phyloP scores from a whole-genome alignment of 2,329 filamentous ascomycete genomes.

The Hymenoscyphus scutula region DNA sequence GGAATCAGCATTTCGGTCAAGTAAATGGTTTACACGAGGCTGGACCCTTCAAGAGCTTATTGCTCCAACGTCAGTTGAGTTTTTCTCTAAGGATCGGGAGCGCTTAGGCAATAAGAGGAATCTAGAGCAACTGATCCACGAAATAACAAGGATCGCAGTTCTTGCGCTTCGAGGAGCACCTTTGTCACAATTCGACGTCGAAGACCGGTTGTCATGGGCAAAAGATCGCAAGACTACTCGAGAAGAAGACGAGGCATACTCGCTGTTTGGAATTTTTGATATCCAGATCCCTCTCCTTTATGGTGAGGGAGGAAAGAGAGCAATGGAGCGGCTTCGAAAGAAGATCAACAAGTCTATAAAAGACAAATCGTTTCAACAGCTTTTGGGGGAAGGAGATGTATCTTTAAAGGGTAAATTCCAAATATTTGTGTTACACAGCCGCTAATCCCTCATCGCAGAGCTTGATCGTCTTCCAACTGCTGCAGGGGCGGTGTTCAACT shows the following conservation, averaged over 20 bases:
- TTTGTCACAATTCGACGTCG: slow-evolving; percentile 12
- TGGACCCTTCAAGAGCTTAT: slow-evolving; percentile 1
- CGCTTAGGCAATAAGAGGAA: slow-evolving; percentile 18
- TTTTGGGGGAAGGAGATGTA: slow-evolving; percentile 5
- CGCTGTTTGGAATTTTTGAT: slow-evolving; percentile 43
- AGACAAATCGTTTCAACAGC: too few relatives aligned
- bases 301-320: slow-evolving; percentile 34
- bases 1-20: slow-evolving; percentile 12
- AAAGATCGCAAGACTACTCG: slow-evolving; percentile 37
- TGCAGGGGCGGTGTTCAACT: slow-evolving; percentile 25
- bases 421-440: too few relatives aligned
- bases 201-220: slow-evolving; percentile 40
- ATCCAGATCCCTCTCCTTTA: slow-evolving; percentile 38
- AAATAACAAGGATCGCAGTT: slow-evolving; percentile 16
- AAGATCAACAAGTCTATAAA: slow-evolving; percentile 19
- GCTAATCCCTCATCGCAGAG: too few relatives aligned
- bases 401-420: too few relatives aligned
- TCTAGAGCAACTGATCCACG: slow-evolving; percentile 14
- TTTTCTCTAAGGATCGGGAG: slow-evolving; percentile 13
- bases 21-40: neutral
- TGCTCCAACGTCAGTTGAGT: slow-evolving; percentile 16
- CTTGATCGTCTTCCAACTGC: slow-evolving; percentile 8
- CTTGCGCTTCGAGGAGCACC: slow-evolving; percentile 12
- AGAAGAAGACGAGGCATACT: slow-evolving; percentile 28
- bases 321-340: slow-evolving; percentile 38